phyloP scores from a whole-genome alignment of 225 moss, liverwort and hornwort genomes.

The Bryoerythrophyllum caledonicum region DNA sequence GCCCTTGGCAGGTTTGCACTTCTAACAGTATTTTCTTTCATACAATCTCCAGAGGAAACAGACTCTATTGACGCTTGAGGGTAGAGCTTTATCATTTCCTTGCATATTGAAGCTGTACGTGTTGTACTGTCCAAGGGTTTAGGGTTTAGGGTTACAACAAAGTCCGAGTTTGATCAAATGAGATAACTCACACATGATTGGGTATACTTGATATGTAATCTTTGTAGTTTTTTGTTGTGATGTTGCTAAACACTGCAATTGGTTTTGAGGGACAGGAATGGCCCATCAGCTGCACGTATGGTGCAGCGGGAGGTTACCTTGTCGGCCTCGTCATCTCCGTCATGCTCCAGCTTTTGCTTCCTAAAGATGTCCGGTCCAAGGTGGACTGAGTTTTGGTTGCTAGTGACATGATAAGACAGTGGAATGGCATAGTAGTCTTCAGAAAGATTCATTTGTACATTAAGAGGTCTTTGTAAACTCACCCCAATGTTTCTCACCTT shows the following conservation, averaged over 20 bases:
- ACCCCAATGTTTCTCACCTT: no score
- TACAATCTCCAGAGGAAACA: neutral
- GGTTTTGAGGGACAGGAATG: slow-evolving; percentile 56
- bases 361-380: slow-evolving; percentile 34
- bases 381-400: slow-evolving; percentile 26
- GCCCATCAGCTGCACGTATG: slow-evolving; percentile 93
- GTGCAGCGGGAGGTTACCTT: slow-evolving; percentile 78
- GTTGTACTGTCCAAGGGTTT: neutral
- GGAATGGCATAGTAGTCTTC: neutral
- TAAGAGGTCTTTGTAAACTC: no score
- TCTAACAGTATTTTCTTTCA: neutral
- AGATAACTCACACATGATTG: no score
- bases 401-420: neutral
- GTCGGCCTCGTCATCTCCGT: slow-evolving; percentile 46
- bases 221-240: neutral
- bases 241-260: neutral
- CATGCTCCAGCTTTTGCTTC: slow-evolving; percentile 33
- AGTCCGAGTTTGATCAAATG: no score
- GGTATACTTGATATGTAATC: no score
- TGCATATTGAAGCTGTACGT: neutral
- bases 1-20: slow-evolving; percentile 83
- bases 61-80: neutral
- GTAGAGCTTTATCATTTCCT: neutral
- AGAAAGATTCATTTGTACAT: slow-evolving; percentile 1
- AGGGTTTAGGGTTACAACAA: no score